Conservation (phyloP, 2,329 filamentous ascomycete species). For the Fusarium sp. region DNA sequence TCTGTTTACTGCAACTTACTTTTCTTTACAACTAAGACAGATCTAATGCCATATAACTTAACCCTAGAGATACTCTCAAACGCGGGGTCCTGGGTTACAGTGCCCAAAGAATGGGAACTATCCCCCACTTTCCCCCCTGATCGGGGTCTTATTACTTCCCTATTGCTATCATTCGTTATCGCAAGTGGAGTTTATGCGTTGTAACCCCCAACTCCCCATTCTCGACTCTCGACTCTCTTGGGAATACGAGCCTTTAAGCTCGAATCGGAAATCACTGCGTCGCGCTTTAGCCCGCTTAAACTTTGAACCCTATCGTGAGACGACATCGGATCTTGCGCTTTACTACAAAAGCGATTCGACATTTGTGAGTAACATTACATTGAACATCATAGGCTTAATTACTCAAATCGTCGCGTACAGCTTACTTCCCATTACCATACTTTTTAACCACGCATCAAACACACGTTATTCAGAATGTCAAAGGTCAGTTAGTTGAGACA, state of each 20-base stretch:
- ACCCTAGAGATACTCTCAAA: neutral
- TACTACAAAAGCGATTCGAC: neutral
- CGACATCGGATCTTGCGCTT: neutral
- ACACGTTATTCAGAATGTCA: neutral
- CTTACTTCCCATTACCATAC: too few relatives aligned
- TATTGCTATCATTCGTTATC: neutral
- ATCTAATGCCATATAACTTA: slow-evolving; percentile 1
- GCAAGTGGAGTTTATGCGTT: neutral
- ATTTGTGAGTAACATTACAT: neutral
- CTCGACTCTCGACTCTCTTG: slow-evolving; percentile 1
- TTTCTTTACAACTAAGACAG: neutral
- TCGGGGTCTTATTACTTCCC: neutral
- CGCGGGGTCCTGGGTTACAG: neutral
- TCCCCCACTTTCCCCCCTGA: neutral
- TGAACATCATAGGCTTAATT: neutral
- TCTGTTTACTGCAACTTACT: neutral
- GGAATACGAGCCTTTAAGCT: neutral
- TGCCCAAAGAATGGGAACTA: neutral
- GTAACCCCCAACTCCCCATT: neutral
- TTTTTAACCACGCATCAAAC: neutral
- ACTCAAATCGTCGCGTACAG: too few relatives aligned
- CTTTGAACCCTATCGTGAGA: neutral
- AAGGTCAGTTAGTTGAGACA: neutral
- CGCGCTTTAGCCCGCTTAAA: neutral
- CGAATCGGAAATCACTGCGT: neutral